Conservation (phyloP, 2,329 filamentous ascomycete genomes). For the Aspergillus quadrilineatus region DNA sequence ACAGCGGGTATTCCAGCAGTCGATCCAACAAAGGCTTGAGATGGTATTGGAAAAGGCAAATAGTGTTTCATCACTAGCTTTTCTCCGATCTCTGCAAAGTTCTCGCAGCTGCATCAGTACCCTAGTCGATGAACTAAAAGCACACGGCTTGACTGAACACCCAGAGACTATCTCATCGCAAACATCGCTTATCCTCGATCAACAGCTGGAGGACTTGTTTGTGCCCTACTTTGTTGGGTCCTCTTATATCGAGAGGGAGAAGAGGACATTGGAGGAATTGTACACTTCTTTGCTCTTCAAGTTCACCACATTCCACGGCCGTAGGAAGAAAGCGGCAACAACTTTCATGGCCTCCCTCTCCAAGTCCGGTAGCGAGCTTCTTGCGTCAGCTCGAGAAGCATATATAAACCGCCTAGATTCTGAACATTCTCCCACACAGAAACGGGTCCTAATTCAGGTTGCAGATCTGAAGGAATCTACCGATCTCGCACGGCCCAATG, state of each 20-base stretch:
- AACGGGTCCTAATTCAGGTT: conserved; percentile 83
- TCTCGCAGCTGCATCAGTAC: conserved; percentile 84
- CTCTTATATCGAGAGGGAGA: conserved; percentile 65
- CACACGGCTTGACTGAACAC: conserved; percentile 91
- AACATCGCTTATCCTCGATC: conserved; percentile 69
- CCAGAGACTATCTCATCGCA: conserved; percentile 87
- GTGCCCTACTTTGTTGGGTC: conserved; percentile 65
- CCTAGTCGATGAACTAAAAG: conserved; percentile 88
- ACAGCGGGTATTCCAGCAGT: conserved; percentile 95
- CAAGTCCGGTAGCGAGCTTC: conserved; percentile 83
- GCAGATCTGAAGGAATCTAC: conserved; percentile 73
- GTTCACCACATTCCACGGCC: conserved; percentile 84
- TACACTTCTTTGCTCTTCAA: conserved; percentile 94
- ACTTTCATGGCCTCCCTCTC: conserved; percentile 91
- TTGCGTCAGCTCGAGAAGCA: conserved; percentile 83
- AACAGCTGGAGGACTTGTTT: conserved; percentile 66
- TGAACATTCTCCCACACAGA: conserved; percentile 83
- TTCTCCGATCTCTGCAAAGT: conserved; percentile 84
- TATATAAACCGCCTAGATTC: conserved; percentile 88
- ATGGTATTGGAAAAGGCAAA: conserved; percentile 95
- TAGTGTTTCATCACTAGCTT: conserved; percentile 86
- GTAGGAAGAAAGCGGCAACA: conserved; percentile 79
- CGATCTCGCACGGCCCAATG: conserved; percentile 68
- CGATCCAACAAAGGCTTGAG: conserved; percentile 91
- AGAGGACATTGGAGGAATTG: conserved; percentile 70